Evolutionary conservation across 371 early-diverging fungal species (phyloP).

Genomic region (Funneliformis caledonium): DNA sequence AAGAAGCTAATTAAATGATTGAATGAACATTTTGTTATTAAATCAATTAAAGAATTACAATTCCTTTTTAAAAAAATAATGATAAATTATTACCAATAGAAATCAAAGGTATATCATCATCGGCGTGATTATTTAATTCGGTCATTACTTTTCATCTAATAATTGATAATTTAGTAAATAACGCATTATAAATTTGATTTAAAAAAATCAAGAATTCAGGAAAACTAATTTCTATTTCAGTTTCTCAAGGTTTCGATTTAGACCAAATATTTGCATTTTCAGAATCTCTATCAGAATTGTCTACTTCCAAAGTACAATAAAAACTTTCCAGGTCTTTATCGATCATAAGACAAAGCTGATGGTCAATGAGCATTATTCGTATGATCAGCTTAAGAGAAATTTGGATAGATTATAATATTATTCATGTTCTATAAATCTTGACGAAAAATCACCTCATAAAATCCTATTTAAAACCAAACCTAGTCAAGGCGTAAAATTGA

Average conservation of each 20-base stretch:
- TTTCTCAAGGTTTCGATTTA: background rate
- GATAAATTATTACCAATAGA: too few relatives aligned
- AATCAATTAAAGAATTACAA: background rate
- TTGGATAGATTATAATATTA: slow-evolving; percentile 8
- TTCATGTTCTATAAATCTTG: slow-evolving; percentile 19
- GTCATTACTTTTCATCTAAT: too few relatives aligned
- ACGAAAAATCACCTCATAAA: slow-evolving; percentile 14
- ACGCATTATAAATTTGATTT: too few relatives aligned
- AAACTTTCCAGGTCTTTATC: slow-evolving; percentile 18
- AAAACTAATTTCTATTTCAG: background rate
- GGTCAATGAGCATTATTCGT: slow-evolving; percentile 6
- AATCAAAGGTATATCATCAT: too few relatives aligned
- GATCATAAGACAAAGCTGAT: slow-evolving; percentile 24
- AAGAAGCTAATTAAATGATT: background rate
- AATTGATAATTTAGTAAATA: too few relatives aligned
- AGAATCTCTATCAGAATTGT: background rate
- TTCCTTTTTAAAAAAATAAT: too few relatives aligned
- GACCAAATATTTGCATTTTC: background rate
- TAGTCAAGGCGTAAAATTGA: background rate
- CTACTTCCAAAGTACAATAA: background rate
- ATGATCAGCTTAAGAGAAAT: background rate
- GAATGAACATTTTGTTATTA: background rate
- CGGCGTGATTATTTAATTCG: too few relatives aligned
- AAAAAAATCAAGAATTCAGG: too few relatives aligned
- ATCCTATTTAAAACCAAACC: slow-evolving; percentile 30